Conservation (phyloP, 768 basidiomycete species). For the Exsudoporus frostii region DNA sequence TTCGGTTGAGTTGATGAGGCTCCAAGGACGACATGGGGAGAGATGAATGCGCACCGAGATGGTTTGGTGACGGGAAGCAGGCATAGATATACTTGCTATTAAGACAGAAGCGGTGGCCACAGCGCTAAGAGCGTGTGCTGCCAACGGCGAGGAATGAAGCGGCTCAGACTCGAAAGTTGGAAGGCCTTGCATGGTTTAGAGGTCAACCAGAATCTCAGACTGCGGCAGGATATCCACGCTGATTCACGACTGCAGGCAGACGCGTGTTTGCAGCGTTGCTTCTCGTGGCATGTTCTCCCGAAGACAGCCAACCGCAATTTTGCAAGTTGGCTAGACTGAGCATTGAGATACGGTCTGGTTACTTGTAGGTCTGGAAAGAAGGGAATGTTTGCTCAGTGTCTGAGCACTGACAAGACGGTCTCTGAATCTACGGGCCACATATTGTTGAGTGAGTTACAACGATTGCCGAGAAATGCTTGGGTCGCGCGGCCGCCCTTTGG, state of each 20-base stretch:
- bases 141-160: conserved; percentile 25
- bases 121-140: conserved; percentile 30
- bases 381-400: not conserved
- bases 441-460: not conserved
- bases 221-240: conserved; percentile 23
- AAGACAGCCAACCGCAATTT: conserved; percentile 3
- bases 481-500: conserved; percentile 7
- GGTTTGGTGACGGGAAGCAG: conserved; percentile 23
- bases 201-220: conserved; percentile 20
- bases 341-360: not conserved
- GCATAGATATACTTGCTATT: conserved; percentile 28
- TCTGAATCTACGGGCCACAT: not conserved
- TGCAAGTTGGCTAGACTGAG: not conserved
- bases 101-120: conserved; percentile 32
- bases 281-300: conserved; percentile 12
- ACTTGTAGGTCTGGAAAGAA: not conserved
- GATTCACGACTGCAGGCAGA: conserved; percentile 17
- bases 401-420: not conserved
- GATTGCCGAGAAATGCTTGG: conserved; percentile 6
- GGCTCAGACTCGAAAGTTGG: conserved; percentile 28
- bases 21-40: conserved; percentile 11
- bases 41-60: conserved; percentile 29
- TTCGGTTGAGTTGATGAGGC: conserved; percentile 14
- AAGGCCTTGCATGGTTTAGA: conserved; percentile 31
- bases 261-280: conserved; percentile 34